A percentile compares a stretch with the other conserved stretches of the same genome.
phyloP scores from a whole-genome alignment of 805 yeast genomes.

The Ogataea polymorpha region DNA sequence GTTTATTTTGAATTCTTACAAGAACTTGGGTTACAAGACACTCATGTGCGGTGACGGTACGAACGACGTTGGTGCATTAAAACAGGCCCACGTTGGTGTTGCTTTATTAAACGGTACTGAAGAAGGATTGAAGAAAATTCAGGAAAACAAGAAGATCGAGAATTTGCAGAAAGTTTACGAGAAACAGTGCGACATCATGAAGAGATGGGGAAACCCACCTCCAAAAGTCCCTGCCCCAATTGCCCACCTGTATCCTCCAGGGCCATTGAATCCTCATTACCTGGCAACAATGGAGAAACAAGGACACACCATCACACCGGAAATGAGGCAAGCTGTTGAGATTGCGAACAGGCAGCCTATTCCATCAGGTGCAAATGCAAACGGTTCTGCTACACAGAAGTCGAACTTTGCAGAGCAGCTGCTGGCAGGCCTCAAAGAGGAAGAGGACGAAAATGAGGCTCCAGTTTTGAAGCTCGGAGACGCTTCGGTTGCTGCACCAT shows the following conservation, averaged over 20 bases:
- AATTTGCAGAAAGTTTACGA: conserved; percentile 65
- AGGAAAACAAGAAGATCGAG: conserved; percentile 72
- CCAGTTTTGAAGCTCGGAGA: conserved; percentile 95
- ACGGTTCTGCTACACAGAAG: conserved; percentile 32
- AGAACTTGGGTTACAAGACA: conserved; percentile 86
- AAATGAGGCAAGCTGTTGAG: conserved; percentile 58
- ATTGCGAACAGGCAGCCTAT: conserved; percentile 38
- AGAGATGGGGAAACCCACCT: conserved; percentile 76
- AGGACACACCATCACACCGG: conserved; percentile 78
- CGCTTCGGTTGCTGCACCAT: conserved; percentile 99
- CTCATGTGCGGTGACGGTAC: conserved; percentile 99
- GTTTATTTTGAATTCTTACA: conserved; percentile 76
- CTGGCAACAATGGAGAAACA: conserved; percentile 79
- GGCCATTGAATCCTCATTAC: conserved; percentile 85
- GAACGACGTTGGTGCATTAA: conserved; percentile 98
- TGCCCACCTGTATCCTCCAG: conserved; percentile 96
- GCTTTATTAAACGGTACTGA: conserved; percentile 97
- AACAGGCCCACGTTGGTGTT: conserved; percentile 97
- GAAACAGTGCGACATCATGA: conserved; percentile 78
- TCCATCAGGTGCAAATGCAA: conserved; percentile 10
- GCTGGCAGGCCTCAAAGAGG: conserved; percentile 49
- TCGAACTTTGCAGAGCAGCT: conserved; percentile 60
- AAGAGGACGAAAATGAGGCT: conserved; percentile 71
- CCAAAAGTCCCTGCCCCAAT: conserved; percentile 83
- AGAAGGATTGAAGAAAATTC: conserved; percentile 85